phyloP scores from a whole-genome alignment of 495 filamentous ascomycete species.

The Xanthoparmelia taractica region DNA sequence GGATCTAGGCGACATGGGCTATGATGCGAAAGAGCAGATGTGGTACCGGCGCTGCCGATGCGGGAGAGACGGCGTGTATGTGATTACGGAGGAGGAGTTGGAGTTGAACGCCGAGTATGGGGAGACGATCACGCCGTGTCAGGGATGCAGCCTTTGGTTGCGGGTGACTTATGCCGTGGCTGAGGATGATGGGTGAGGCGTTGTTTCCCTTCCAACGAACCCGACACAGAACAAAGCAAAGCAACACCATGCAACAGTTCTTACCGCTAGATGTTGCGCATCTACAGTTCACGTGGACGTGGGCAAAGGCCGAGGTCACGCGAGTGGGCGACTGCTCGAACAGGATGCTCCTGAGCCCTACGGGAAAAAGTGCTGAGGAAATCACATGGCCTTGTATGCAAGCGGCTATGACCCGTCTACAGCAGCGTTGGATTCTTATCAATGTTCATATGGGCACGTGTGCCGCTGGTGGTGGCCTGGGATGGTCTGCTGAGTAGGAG shows the following conservation, averaged over 20 bases:
- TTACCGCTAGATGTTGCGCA: neutral
- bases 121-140: conserved; percentile 57
- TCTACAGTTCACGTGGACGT: neutral
- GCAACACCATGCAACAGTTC: neutral
- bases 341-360: neutral
- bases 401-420: conserved; percentile 2
- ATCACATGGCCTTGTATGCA: neutral
- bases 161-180: conserved; percentile 56
- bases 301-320: neutral
- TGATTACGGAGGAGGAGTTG: conserved; percentile 61
- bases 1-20: conserved; percentile 72
- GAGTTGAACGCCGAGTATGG: conserved; percentile 47
- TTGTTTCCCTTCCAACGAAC: neutral
- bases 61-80: conserved; percentile 66
- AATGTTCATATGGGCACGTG: neutral
- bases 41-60: conserved; percentile 75
- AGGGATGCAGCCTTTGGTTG: conserved; percentile 63
- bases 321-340: neutral
- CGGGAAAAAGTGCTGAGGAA: neutral
- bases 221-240: neutral
- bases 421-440: conserved; percentile 15
- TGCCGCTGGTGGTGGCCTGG: neutral
- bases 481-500: conserved; percentile 5
- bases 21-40: conserved; percentile 36
- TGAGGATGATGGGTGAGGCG: conserved; percentile 31